Base-by-base conservation (phyloP, 2,329 filamentous ascomycete genomes). In the Penicillium carneum region DNA sequence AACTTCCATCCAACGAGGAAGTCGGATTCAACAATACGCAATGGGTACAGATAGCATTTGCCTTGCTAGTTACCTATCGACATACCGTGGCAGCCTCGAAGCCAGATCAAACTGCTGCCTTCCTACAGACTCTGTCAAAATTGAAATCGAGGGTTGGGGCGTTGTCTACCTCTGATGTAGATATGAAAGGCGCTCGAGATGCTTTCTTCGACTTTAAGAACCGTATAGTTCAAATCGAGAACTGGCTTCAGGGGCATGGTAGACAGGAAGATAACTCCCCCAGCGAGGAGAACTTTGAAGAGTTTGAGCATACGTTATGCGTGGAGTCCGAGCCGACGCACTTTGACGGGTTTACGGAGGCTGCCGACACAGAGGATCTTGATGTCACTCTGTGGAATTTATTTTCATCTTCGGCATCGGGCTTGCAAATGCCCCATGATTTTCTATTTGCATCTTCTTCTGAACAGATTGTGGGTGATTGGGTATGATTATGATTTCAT, bases 1-100 rank as follows among this genome's bases (percentile, higher is more conserved):
- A 12, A 33, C 29, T 48, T 20, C 45, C 45, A 20, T 6, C 29
- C 7, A 48, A 34, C 11, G 45, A 34, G n/a, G 45, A 48, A 20
- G 45, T 48, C n/a, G 45, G 45, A 48, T 48, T 48, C 11, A 48
- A 48, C n/a, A 48, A 48, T 10, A 48, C 45, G n/a, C 45, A 48
- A 34, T 48, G 45, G 45, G 45, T 48, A 10, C 45, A 48, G 29
- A 48, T 48, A 20, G 45, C 11, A 29, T 20, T 48, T 20, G 45
- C 45, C 11, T 16, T 48, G 45, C 45, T 48, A 16, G 29, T 48
- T 20, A 12, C n/a, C 29, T 48, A 34, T 34, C 29, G 45, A 16
- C 7, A 48, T 4, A 48, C n/a, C 11, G 29, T 34, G 29, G n/a
- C 45, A 48, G n/a, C 29, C n/a, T 34, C 11, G 3, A 48, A 48